Conservation (phyloP, 192 early-diverging fungal genomes). For the Gonapodya sp. region DNA sequence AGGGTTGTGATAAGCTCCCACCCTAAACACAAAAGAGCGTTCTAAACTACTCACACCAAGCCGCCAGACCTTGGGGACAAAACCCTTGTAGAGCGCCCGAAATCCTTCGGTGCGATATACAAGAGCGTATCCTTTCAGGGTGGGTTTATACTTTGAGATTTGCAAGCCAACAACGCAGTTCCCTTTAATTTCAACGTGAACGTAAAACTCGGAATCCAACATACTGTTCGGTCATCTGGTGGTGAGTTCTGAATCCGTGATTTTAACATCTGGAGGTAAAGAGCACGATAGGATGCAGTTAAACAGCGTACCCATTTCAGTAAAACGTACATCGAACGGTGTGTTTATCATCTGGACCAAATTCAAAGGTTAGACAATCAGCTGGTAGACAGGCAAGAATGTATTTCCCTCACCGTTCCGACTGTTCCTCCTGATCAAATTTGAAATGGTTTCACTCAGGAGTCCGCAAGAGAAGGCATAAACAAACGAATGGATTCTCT, state of each 20-base stretch:
- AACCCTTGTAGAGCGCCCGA: slow-evolving; percentile 2
- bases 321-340: background rate
- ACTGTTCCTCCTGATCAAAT: background rate
- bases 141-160: slow-evolving; percentile 4
- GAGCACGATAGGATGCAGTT: background rate
- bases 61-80: slow-evolving; percentile 4
- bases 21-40: background rate
- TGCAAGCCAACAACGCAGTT: no score
- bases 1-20: background rate
- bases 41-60: background rate
- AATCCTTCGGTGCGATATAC: slow-evolving; percentile 5
- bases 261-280: background rate
- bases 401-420: background rate
- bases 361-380: background rate
- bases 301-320: background rate
- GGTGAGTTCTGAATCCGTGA: background rate
- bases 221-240: background rate
- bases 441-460: no score
- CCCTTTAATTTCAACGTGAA: no score
- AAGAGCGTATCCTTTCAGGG: background rate
- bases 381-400: background rate
- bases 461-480: background rate
- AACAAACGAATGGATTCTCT: background rate
- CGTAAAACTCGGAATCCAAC: no score
- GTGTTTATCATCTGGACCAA: background rate